Base-by-base conservation (phyloP, 768 basidiomycete genomes). In the Leccinum subgranulosum region DNA sequence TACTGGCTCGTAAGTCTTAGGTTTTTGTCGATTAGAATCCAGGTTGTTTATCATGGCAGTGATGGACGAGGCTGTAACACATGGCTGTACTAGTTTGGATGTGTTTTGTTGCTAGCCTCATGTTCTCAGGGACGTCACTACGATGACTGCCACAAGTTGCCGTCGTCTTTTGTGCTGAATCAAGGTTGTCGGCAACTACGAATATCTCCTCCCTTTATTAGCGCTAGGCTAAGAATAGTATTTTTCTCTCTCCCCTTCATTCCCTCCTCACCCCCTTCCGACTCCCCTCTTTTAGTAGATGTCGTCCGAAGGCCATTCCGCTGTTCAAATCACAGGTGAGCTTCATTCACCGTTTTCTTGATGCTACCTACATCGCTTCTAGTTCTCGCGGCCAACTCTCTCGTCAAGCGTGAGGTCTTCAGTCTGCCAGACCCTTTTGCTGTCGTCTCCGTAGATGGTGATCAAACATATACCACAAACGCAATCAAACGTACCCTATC, bases 361-460 rank as follows among this genome's bases (percentile, higher is more conserved):
- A 39, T 47, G 23, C 7, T 17, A 17, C 27, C n/a, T 11, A 51
- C 41, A 57, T 49, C 46, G n/a, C 36, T n/a, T 34, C 29, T 64
- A 92, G 91, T 93, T 56, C 85, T 87, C 65, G 87, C 86, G 27
- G 94, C 91, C 41, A 84, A 79, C 62, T 83, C 83, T 36, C 81
- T 93, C 27, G 80, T 77, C 60, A 92, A 92, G 69, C 83, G 90
- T 28, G 90, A 92, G 64, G 75, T 92, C 7, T 83, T 92, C 68
- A 79, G 88, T 62, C 79, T 92, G 10, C 93, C 93, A 3, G 92
- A 94, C 73, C 93, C 93, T 4, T 93, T 93, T 68, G 92, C 90
- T 7, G 88, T 94, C 12, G 79, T 96, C 49, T 91, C 89, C 6
- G 88, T 94, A 58, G 92, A 94, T 67, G 87, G 85, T 49, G 86